Evolutionary conservation across 2,329 filamentous ascomycete genomes (phyloP), one percentile per base, ranked within the genome.

Genomic region (Mariannaea sp.): DNA sequence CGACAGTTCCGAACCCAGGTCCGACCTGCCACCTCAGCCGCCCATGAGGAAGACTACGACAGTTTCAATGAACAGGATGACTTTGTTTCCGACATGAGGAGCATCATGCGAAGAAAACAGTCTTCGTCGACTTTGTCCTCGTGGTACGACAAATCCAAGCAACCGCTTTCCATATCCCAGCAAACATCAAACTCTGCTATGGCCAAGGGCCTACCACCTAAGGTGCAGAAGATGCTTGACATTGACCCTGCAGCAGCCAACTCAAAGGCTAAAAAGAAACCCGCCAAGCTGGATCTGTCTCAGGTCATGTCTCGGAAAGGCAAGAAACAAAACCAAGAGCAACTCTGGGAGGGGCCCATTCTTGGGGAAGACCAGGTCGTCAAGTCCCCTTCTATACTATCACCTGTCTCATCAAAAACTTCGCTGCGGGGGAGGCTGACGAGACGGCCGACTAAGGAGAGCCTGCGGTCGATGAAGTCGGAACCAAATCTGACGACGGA

Each of bases 131-230:
- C 81, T n/a, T 76, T 83, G 53, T 73, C 73, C 26, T 81, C 80
- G 1, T 81, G 78, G 68, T 84, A 84, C 66, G 81, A 84, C 68
- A 79, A 80, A 62, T 67, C 77, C 5, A 82, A 81, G 61, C 73
- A 80, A 41, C 80, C 81, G 9, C 72, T 84, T 5, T 74, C 79
- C n/a, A 77, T 83, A 55, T 82, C 81, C 1, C 81, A 83, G 61
- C 81, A 84, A 64, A 83, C 82, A 0, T 83, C 81, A 0, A 78
- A 75, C 36, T 82, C 81, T 1, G 78, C 80, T 54, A 84, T 84
- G 76, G 80, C 81, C 17, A 83, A 80, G 59, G 80, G 80, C 3
- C 65, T 78, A 5, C 79, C 80, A 0, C 64, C 72, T 38, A 82
- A 82, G 59, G 72, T 76, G 1, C 74, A 73, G 46, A 69, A 71